Evolutionary conservation across 176 grass and related monocot genomes (phyloP), one percentile per base, ranked within the genome.

Genomic region (Aegilops longissima): DNA sequence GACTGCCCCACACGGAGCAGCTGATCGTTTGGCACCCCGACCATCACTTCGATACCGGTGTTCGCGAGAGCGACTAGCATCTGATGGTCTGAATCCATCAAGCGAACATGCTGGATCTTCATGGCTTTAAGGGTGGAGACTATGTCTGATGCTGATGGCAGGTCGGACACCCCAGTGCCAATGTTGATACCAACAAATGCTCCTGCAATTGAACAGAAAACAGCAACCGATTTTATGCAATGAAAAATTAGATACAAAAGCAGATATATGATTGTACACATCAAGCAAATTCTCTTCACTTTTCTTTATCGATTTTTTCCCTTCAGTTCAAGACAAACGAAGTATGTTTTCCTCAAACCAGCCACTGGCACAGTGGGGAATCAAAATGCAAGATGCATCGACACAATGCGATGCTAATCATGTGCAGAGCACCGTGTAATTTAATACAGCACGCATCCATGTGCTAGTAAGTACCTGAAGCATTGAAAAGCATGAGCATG

Each of bases 151-250:
- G 90, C 80, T 72, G 89, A 82, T 56, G 97, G 94, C 10, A 66
- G 16, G 39, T 92, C 78, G 5, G 94, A 99, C 89, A 90, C 82
- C 51, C 69, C 61, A 6, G 90, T 94, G 85, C 97, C 97, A 76
- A 99, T 79, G 77, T 86, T 91, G 31, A 99, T 93, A 61, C 97
- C 97, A 80, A 99, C 92, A 91, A 93, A 99, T 83, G 92, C 89
- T 66, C 94, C 97, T 99, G 44, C 29, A 87, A 85, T 18, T 31
- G 73, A 52, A 86, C 58, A 76, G 12, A 65, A 29, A 69, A 78
- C n/a, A 62, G 12, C 12, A 27, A 67, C 21, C 29, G 8, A 33
- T 78, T 76, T 73, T 80, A 67, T 66, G 76, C 80, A 73, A 27
- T 0, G 42, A 77, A 67, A 67, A 54, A 20, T 18, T 51, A 13